Evolutionary conservation across 2,329 filamentous ascomycete species (phyloP).

Genomic region (Acrocalymma vagum): DNA sequence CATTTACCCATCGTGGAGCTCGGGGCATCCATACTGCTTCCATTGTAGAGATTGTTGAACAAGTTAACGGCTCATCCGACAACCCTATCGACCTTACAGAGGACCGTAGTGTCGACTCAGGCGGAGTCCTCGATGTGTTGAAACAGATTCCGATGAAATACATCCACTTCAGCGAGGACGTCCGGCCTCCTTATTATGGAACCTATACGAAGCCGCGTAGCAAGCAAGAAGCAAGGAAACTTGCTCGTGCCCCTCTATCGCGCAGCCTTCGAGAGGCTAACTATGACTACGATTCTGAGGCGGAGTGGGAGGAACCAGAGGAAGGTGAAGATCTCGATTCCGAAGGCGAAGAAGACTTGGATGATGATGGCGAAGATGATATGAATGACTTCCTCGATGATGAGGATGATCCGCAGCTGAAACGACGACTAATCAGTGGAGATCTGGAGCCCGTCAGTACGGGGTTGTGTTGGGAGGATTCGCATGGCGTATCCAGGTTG

Average conservation of each 20-base stretch:
- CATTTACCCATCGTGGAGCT: conserved; percentile 18
- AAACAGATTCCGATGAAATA: conserved; percentile 69
- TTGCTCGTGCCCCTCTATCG: conserved; percentile 63
- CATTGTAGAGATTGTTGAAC: conserved; percentile 52
- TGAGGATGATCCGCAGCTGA: conserved; percentile 70
- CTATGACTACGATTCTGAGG: conserved; percentile 88
- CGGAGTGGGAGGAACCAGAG: conserved; percentile 82
- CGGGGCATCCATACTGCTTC: conserved; percentile 28
- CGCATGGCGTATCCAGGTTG: conserved; percentile 49
- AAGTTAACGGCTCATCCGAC: conserved; percentile 51
- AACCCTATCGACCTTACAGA: conserved; percentile 55
- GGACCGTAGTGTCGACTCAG: conserved; percentile 28
- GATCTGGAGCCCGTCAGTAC: conserved; percentile 80
- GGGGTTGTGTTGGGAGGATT: conserved; percentile 84
- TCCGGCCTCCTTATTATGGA: conserved; percentile 74
- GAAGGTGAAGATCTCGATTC: conserved; percentile 72
- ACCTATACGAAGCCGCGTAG: conserved; percentile 71
- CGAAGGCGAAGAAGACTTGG: conserved; percentile 72
- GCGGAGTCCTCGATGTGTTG: conserved; percentile 54
- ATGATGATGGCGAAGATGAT: conserved; percentile 80
- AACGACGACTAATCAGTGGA: conserved; percentile 67
- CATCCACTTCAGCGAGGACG: conserved; percentile 68
- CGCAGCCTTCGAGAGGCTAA: conserved; percentile 69
- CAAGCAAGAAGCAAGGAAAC: conserved; percentile 51
- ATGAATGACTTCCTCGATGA: conserved; percentile 91